phyloP scores from a whole-genome alignment of 352 stramenopile genomes.

The Aphanomyces euteiches region DNA sequence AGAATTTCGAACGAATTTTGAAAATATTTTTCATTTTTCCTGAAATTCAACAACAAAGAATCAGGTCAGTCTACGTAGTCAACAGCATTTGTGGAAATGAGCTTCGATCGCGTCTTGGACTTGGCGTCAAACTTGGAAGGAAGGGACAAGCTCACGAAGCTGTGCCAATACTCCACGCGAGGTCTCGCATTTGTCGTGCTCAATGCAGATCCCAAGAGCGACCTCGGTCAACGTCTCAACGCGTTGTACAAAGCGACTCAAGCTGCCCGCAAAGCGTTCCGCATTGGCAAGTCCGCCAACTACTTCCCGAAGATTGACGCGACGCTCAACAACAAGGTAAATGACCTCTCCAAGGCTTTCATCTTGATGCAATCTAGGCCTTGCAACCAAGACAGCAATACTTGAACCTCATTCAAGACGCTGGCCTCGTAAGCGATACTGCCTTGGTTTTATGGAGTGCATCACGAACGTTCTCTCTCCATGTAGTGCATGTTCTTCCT shows the following conservation, averaged over 20 bases:
- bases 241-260: constrained; percentile 80
- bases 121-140: constrained; percentile 47
- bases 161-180: constrained; percentile 81
- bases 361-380: constrained; percentile 23
- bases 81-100: background rate
- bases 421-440: constrained; percentile 48
- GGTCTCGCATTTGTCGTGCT: constrained; percentile 76
- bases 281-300: constrained; percentile 76
- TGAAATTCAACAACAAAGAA: background rate
- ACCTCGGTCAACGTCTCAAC: constrained; percentile 57
- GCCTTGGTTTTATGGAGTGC: no score
- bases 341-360: background rate
- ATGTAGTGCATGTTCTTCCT: constrained; percentile 61
- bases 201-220: constrained; percentile 74
- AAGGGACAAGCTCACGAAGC: constrained; percentile 84
- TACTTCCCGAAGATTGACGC: constrained; percentile 75
- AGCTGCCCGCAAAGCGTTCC: constrained; percentile 78
- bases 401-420: constrained; percentile 74
- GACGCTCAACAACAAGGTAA: constrained; percentile 54
- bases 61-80: constrained; percentile 15
- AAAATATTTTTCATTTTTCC: no score
- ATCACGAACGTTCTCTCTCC: constrained; percentile 13
- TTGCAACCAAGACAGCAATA: constrained; percentile 47
- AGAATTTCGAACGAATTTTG: no score
- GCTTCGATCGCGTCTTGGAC: constrained; percentile 4